These are phyloP conservation scores for Diddensiella santjacobensis DNA, from an alignment of 805 yeast genomes.

Conservation along the genomic window DNA sequence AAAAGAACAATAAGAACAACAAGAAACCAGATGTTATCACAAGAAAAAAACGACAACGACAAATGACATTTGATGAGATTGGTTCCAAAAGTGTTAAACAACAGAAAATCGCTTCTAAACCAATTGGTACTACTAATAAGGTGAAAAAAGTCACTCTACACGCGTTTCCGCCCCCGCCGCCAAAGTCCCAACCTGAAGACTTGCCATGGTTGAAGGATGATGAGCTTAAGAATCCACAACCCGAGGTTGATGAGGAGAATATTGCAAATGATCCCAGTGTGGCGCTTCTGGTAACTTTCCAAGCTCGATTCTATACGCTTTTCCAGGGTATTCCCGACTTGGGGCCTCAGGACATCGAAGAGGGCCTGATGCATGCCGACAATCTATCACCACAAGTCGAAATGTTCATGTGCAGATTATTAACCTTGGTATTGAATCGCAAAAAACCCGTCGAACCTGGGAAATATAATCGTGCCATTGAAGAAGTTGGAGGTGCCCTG, in stretches of 20 bases:
- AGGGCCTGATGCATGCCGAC: slow-evolving; percentile 25
- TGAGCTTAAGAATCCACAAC: slow-evolving; percentile 25
- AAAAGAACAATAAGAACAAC: too few species aligned
- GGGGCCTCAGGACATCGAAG: slow-evolving; percentile 42
- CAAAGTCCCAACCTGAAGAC: slow-evolving; percentile 30
- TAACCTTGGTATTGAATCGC: slow-evolving; percentile 37
- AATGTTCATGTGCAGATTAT: slow-evolving; percentile 32
- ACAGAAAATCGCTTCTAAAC: too few species aligned
- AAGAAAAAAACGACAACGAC: too few species aligned
- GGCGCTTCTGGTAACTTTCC: slow-evolving; percentile 32
- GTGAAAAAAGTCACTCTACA: background rate
- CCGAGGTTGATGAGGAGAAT: slow-evolving; percentile 20
- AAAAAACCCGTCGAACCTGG: slow-evolving; percentile 39
- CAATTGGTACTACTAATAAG: background rate
- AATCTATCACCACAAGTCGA: slow-evolving; percentile 28
- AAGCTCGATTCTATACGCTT: slow-evolving; percentile 25
- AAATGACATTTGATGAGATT: too few species aligned
- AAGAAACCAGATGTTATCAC: too few species aligned
- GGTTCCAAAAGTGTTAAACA: too few species aligned
- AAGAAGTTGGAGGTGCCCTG: slow-evolving; percentile 34
- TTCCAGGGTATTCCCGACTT: slow-evolving; percentile 34
- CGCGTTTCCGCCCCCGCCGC: background rate
- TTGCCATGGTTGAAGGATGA: slow-evolving; percentile 26
- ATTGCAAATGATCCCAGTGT: slow-evolving; percentile 25
- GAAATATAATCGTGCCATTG: slow-evolving; percentile 36